Base-by-base conservation (phyloP, 129 eudicot species). In the Silybum marianum region DNA sequence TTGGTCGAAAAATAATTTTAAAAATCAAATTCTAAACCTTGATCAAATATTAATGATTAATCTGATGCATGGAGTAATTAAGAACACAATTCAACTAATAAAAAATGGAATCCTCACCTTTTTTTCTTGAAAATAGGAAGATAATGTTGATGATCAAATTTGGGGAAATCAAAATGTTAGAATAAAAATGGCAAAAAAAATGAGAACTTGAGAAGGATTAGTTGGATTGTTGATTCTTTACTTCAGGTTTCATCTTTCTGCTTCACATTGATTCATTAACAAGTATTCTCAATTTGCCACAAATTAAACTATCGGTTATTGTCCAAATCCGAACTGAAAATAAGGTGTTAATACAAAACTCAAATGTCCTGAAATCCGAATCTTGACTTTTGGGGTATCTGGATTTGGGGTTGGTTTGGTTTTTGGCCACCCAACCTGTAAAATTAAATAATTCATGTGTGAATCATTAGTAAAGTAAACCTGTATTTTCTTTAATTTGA, bases 141-240 rank as follows among this genome's bases (percentile, higher is more conserved):
- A 22, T 9, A 25, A 58, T n/a, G 80, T 34, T 39, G 80, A 18
- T 71, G 82, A 70, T 71, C 12, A 18, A 54, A 22, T 28, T 74
- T 3, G 19, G 14, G 58, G 65, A 80, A 65, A 42, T 76, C 28
- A 22, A 2, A 39, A 84, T 38, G 74, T 16, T 14, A n/a, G 70
- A 21, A 74, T 68, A 71, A 14, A 48, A 21, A 58, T 68, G 81
- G 1, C 0, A 26, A 34, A 16, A 66, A 54, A 69, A 26, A 30
- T 80, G 38, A n/a, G n/a, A n/a, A n/a, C n/a, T n/a, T n/a, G 58
- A 54, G 23, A 34, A 73, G 76, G 81, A 40, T 76, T 39, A 76
- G 21, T 28, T 21, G 24, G 80, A 76, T 81, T 81, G 76, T 66
- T 85, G 79, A 80, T 85, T 85, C 88, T 14, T 76, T 76, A 77